Evolutionary conservation across 139 green algal genomes (phyloP).

Genomic region (Pleodorina starrii): DNA sequence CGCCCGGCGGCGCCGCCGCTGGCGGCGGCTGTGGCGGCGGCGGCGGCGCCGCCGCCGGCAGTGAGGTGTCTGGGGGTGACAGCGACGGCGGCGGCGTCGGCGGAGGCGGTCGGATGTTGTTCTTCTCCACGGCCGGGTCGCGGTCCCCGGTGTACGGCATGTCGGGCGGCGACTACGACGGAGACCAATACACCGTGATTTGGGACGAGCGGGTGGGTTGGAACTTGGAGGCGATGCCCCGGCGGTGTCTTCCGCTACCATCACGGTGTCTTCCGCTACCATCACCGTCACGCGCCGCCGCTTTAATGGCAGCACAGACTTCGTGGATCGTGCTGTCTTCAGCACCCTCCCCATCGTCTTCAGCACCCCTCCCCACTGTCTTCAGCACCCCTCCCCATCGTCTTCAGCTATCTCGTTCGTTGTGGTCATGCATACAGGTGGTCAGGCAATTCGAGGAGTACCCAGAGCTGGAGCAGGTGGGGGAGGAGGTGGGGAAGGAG

Average conservation of each 20-base stretch:
- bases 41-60: too few relatives aligned
- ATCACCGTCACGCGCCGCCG: too few relatives aligned
- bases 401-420: too few relatives aligned
- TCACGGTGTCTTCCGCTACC: too few relatives aligned
- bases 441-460: slow-evolving; percentile 17
- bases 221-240: too few relatives aligned
- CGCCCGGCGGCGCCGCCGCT: not conserved
- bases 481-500: not conserved
- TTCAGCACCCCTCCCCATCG: too few relatives aligned
- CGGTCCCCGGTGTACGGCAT: not conserved
- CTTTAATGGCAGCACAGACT: not conserved
- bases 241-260: too few relatives aligned
- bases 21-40: not conserved
- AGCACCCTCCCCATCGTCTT: not conserved
- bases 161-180: slow-evolving; percentile 30
- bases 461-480: not conserved
- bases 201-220: slow-evolving; percentile 19
- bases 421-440: too few relatives aligned
- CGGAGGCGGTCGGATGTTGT: not conserved
- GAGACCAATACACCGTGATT: slow-evolving; percentile 23
- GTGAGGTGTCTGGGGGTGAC: too few relatives aligned
- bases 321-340: not conserved
- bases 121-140: not conserved
- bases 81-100: not conserved
- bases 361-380: too few relatives aligned